Base-by-base conservation (phyloP, 2,329 filamentous ascomycete species). In the Trichoderma oligosporum region DNA sequence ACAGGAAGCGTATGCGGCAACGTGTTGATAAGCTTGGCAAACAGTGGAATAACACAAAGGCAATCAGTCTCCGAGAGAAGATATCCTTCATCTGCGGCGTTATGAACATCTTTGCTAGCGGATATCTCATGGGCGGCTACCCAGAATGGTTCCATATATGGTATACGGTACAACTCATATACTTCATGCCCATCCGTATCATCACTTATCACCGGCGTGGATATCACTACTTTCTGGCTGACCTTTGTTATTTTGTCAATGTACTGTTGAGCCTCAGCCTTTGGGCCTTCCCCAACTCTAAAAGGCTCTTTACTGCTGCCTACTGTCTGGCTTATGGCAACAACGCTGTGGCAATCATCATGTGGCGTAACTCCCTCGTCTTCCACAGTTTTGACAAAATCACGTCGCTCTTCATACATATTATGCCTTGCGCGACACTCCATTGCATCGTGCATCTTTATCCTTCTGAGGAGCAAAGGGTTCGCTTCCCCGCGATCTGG, bases 331-430 rank as follows among this genome's bases (percentile, higher is more conserved):
- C 92, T 8, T 95, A 90, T 68, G 94, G 94, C 61, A 99, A 99
- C 74, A 99, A 99, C 69, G 94, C 94, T 18, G 86, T 97, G 45
- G 94, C 94, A 11, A 97, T 99, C 71, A 91, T 94, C 69, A 94
- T 99, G 92, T 99, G 94, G 94, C 86, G 94, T 62, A 99, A 99
- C 72, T 97, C 92, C 29, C 83, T 99, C 68, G 94, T 99, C 45
- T 99, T 99, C 72, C 94, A 99, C 78, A 96, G 91, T 69, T 86
- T 99, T 74, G 94, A 99, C 79, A 99, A 99, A 74, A 91, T 97
- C 60, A 95, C 92, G 11, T 94, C 90, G 70, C 81, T 99, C n/a
- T 99, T 99, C 76, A 97, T 99, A 65, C 94, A 99, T 73, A 96
- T 99, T 67, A 99, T 99, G 93, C 94, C 94, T 1, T 96, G 92